Conservation (phyloP, 2,329 filamentous ascomycete species). For the Dactylellina drechsleri region DNA sequence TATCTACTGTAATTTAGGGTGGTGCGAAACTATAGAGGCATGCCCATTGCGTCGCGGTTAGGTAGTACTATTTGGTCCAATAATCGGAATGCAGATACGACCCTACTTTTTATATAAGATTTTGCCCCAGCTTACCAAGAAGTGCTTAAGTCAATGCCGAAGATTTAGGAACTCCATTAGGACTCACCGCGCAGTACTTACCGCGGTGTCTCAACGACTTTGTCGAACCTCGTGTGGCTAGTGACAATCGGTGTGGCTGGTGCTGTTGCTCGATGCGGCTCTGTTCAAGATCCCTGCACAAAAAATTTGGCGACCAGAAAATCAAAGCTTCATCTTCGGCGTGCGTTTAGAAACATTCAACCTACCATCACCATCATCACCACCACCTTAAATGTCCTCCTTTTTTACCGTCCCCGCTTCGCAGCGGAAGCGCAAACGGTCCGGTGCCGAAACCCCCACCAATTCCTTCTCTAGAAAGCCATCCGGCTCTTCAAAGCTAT, state of each 20-base stretch:
- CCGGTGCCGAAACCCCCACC: constrained; percentile 64
- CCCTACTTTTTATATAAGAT: no score
- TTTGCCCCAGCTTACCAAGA: no score
- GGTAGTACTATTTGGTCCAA: no score
- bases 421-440: constrained; percentile 88
- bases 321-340: constrained; percentile 16
- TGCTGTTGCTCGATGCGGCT: constrained; percentile 30
- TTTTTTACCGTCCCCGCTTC: constrained; percentile 92
- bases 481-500: constrained; percentile 61
- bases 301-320: constrained; percentile 36
- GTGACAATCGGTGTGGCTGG: constrained; percentile 16
- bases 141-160: no score
- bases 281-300: constrained; percentile 44
- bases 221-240: no score
- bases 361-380: background rate
- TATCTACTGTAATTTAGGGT: no score
- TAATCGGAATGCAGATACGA: no score
- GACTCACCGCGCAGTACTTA: no score
- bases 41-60: no score
- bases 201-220: no score
- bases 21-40: no score
- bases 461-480: constrained; percentile 63
- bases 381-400: constrained; percentile 75
- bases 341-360: background rate
- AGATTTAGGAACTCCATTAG: no score